Percentiles rank a stretch among this genome's conserved stretches.
phyloP scores from a whole-genome alignment of 306 rosid genomes.

The Dryas drummondii region DNA sequence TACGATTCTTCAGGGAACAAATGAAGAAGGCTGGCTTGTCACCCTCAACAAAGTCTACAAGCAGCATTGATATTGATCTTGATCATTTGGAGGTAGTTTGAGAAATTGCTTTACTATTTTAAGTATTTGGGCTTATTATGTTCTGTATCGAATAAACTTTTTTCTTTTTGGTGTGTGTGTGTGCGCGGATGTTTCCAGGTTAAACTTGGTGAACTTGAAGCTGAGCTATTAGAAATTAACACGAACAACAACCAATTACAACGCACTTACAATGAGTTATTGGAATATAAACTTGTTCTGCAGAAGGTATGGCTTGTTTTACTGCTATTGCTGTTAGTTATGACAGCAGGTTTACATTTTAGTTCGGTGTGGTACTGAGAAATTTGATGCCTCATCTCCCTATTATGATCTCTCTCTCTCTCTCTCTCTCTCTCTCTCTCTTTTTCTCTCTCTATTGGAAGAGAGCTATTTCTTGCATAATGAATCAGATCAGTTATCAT shows the following conservation, averaged over 20 bases:
- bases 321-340: slow-evolving; percentile 2
- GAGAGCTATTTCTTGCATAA: neutral
- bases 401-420: no score
- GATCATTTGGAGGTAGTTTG: slow-evolving; percentile 71
- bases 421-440: no score
- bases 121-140: neutral
- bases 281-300: slow-evolving; percentile 74
- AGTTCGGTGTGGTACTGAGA: neutral
- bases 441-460: no score
- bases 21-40: slow-evolving; percentile 62
- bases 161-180: neutral
- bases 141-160: slow-evolving; percentile 14
- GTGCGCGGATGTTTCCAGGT: slow-evolving; percentile 34
- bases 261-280: slow-evolving; percentile 56
- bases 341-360: neutral
- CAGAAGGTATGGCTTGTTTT: slow-evolving; percentile 57
- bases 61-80: slow-evolving; percentile 40
- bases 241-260: slow-evolving; percentile 71
- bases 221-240: slow-evolving; percentile 66
- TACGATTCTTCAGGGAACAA: slow-evolving; percentile 74
- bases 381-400: neutral
- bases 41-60: slow-evolving; percentile 34
- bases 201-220: slow-evolving; percentile 78
- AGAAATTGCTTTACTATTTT: slow-evolving; percentile 5
- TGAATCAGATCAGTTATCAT: neutral